Evolutionary conservation across 2,329 filamentous ascomycete genomes (phyloP).

Genomic region (Trichoderma harzianum): DNA sequence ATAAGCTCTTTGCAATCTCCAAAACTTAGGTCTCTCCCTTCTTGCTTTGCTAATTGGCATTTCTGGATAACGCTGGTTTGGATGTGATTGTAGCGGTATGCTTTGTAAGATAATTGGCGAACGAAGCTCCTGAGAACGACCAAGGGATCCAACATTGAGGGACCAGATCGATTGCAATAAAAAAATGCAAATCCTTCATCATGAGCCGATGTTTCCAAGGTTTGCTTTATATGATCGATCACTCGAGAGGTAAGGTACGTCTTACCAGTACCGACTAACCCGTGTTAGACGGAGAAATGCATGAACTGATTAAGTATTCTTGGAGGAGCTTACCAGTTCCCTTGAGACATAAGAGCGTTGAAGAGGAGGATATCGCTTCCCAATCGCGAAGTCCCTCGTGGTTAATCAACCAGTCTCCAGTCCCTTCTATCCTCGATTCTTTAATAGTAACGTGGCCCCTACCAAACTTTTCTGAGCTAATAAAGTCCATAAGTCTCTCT

Average conservation of each 20-base stretch:
- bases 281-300: neutral
- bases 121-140: conserved; percentile 19
- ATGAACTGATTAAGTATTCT: neutral
- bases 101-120: conserved; percentile 19
- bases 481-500: neutral
- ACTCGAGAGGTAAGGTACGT: conserved; percentile 14
- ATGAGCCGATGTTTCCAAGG: neutral
- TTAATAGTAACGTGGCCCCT: neutral
- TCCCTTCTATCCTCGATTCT: neutral
- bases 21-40: neutral
- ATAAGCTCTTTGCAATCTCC: conserved; percentile 19
- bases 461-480: neutral
- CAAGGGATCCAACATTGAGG: conserved; percentile 16
- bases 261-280: conserved; percentile 15
- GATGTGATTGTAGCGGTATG: neutral
- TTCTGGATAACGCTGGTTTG: neutral
- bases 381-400: neutral
- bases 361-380: neutral
- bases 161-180: conserved; percentile 21
- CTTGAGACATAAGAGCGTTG: conserved; percentile 5
- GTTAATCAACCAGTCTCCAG: conserved; percentile 5
- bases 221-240: neutral
- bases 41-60: neutral
- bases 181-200: conserved; percentile 22
- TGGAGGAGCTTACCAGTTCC: neutral